Evolutionary conservation across 148 eudicot genomes (phyloP).

Genomic region (Chenopodium album): DNA sequence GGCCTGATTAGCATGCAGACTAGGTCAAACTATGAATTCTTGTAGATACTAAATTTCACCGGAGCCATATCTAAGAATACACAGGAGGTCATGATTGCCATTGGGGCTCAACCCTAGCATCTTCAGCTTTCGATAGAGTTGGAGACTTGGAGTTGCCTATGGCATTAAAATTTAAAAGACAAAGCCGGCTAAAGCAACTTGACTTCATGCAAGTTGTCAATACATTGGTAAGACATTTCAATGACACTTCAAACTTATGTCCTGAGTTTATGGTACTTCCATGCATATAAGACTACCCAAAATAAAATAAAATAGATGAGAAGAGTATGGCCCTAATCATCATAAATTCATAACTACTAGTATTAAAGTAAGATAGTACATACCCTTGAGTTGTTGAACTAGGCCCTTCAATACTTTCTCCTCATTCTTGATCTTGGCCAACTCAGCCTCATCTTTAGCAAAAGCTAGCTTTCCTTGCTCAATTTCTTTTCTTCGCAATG

Average conservation of each 20-base stretch:
- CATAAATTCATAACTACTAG: background rate
- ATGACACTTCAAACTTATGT: background rate
- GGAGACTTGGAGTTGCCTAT: background rate
- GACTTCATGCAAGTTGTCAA: background rate
- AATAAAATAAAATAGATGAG: background rate
- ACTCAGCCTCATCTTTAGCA: slow-evolving; percentile 75
- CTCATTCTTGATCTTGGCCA: slow-evolving; percentile 70
- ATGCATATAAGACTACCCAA: too few species aligned
- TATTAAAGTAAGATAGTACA: background rate
- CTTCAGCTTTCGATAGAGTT: background rate
- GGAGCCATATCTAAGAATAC: background rate
- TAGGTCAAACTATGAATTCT: background rate
- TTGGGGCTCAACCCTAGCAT: background rate
- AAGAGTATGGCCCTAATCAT: background rate
- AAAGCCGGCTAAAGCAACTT: background rate
- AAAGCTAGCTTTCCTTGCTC: slow-evolving; percentile 71
- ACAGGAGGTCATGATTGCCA: background rate
- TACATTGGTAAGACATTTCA: background rate
- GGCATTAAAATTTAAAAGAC: background rate
- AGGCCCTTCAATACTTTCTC: slow-evolving; percentile 80
- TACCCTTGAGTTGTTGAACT: slow-evolving; percentile 89
- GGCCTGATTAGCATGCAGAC: background rate
- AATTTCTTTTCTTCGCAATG: slow-evolving; percentile 65
- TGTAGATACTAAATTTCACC: background rate
- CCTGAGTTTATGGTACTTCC: background rate